phyloP scores from a whole-genome alignment of 257 asterid genomes.

The Gynochthodes officinalis region DNA sequence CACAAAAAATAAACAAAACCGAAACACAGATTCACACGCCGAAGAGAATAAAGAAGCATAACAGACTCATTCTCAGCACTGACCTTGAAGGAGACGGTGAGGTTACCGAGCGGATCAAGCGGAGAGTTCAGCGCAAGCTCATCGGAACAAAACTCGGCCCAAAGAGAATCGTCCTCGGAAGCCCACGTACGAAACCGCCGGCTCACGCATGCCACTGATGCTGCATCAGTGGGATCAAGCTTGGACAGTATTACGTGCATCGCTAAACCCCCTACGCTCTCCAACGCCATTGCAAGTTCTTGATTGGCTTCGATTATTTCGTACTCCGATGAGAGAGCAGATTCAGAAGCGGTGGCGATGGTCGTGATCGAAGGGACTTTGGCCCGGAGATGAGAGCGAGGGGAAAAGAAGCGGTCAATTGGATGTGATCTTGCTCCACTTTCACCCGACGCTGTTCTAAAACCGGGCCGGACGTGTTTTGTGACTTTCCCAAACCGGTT shows the following conservation, averaged over 20 bases:
- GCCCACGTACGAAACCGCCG: conserved; percentile 55
- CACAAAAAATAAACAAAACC: neutral
- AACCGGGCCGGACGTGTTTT: no score
- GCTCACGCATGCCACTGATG: conserved; percentile 61
- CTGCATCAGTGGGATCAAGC: conserved; percentile 53
- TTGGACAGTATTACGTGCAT: conserved; percentile 66
- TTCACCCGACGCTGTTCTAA: no score
- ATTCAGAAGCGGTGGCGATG: neutral
- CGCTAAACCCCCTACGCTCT: conserved; percentile 63
- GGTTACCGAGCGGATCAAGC: conserved; percentile 54
- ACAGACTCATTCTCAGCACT: neutral
- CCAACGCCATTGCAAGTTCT: conserved; percentile 47
- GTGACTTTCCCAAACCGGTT: no score
- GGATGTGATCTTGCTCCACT: no score
- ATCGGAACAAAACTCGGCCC: conserved; percentile 62
- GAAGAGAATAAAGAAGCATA: no score
- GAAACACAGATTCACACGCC: no score
- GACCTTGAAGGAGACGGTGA: conserved; percentile 65
- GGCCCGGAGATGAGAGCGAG: no score
- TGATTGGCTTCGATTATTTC: neutral
- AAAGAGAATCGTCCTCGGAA: conserved; percentile 71
- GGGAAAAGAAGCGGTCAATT: no score
- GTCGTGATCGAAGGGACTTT: no score
- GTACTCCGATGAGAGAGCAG: neutral
- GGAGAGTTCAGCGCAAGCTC: conserved; percentile 74